Conservation (phyloP, 495 filamentous ascomycete species). For the Xylaria castorea region DNA sequence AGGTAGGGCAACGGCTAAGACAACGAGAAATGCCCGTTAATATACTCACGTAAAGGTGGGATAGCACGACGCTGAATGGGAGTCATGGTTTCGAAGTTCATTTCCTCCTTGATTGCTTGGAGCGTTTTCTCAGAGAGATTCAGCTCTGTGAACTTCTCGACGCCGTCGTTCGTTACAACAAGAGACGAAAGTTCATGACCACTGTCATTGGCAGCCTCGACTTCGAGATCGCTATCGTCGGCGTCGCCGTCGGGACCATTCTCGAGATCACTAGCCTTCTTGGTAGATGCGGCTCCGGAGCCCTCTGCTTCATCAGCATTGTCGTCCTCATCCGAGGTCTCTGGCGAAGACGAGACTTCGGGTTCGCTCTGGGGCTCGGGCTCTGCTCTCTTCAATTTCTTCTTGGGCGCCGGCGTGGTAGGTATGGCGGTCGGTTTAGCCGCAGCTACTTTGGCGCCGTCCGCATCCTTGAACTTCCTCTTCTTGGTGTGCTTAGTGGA, state of each 20-base stretch:
- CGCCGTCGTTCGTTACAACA: conserved; percentile 33
- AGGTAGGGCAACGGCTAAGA: neutral
- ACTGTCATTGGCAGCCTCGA: conserved; percentile 23
- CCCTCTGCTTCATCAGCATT: conserved; percentile 42
- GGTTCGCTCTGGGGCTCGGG: conserved; percentile 35
- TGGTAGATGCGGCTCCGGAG: conserved; percentile 28
- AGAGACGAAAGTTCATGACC: conserved; percentile 17
- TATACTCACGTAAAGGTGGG: conserved; percentile 65
- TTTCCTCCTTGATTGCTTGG: conserved; percentile 79
- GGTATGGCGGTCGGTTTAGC: conserved; percentile 27
- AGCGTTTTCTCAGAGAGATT: conserved; percentile 86
- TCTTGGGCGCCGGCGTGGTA: conserved; percentile 31
- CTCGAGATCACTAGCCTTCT: conserved; percentile 35
- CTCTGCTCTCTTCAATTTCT: conserved; percentile 41
- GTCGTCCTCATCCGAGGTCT: conserved; percentile 21
- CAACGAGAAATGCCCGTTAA: neutral
- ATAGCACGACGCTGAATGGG: conserved; percentile 91
- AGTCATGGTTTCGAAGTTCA: conserved; percentile 95
- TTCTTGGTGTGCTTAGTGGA: conserved; percentile 52
- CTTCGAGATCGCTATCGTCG: conserved; percentile 28
- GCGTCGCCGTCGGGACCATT: conserved; percentile 28
- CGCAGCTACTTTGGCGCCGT: conserved; percentile 37
- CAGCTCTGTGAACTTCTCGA: conserved; percentile 73
- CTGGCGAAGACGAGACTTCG: conserved; percentile 15
- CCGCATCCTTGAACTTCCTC: conserved; percentile 53